A percentile compares a stretch with the other conserved stretches of the same genome.
Evolutionary conservation across 179 eudicot genomes (phyloP).

Genomic region (Heliamphora pulchella): DNA sequence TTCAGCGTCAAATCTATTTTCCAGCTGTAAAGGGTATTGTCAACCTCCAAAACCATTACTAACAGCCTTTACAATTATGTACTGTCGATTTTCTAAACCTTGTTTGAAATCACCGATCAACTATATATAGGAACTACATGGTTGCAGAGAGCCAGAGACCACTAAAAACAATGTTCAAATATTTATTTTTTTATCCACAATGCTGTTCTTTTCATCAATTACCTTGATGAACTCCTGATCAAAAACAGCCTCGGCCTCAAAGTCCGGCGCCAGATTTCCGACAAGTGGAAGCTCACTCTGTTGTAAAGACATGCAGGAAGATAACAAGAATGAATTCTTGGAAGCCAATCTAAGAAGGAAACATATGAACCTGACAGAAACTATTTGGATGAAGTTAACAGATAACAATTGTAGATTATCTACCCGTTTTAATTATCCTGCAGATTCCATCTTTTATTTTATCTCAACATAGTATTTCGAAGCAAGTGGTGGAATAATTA

Average conservation of each 20-base stretch:
- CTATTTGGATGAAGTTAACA: slow-evolving; percentile 10
- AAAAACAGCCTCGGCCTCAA: slow-evolving; percentile 94
- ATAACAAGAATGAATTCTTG: slow-evolving; percentile 6
- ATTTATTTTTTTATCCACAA: not conserved
- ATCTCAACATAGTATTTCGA: too few relatives aligned
- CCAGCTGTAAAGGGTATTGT: too few relatives aligned
- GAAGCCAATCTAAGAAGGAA: not conserved
- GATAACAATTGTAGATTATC: not conserved
- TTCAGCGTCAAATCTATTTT: too few relatives aligned
- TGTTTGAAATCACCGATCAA: too few relatives aligned
- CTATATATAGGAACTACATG: not conserved
- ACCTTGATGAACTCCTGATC: slow-evolving; percentile 96
- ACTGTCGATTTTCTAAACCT: too few relatives aligned
- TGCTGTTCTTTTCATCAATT: slow-evolving; percentile 9
- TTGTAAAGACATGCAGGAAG: slow-evolving; percentile 12
- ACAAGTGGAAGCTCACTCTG: slow-evolving; percentile 76
- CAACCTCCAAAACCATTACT: too few relatives aligned
- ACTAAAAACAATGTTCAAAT: too few relatives aligned
- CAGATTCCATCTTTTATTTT: not conserved
- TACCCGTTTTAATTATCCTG: not conserved
- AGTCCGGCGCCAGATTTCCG: slow-evolving; percentile 86
- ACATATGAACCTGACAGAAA: not conserved
- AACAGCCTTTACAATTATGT: too few relatives aligned
- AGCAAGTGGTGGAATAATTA: not conserved
- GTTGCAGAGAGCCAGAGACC: slow-evolving; percentile 12